A percentile compares a stretch with the other conserved stretches of the same genome.
Conservation (phyloP, 2,329 filamentous ascomycete genomes). For the Fusarium setosum region DNA sequence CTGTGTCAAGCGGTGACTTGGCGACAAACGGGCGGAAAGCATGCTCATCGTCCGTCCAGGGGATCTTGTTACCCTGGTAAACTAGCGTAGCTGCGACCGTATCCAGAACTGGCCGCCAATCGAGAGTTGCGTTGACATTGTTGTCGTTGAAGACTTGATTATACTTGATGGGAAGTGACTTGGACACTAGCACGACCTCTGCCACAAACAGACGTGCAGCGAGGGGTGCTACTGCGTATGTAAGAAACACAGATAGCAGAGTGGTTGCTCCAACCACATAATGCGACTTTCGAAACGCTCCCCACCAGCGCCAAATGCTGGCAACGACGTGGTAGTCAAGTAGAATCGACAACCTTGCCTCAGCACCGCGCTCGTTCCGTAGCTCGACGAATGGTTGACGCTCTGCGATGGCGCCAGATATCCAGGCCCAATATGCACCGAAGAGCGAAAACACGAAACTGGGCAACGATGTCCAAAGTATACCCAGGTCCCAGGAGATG, state of each 20-base stretch:
- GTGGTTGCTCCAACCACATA: constrained; percentile 18
- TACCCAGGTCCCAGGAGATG: constrained; percentile 14
- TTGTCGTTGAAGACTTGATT: constrained; percentile 2
- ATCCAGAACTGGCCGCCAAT: constrained; percentile 28
- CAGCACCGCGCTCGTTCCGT: constrained; percentile 8
- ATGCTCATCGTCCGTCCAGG: constrained; percentile 17
- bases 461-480: constrained; percentile 21
- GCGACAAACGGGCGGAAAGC: constrained; percentile 20
- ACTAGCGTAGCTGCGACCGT: constrained; percentile 13
- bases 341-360: constrained; percentile 12
- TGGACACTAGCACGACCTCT: constrained; percentile 2
- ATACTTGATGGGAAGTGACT: constrained; percentile 1
- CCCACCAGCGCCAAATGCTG: constrained; percentile 20
- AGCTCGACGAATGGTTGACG: constrained; percentile 29
- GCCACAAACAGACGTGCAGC: constrained; percentile 27
- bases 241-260: constrained; percentile 15
- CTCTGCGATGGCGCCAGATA: constrained; percentile 20
- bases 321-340: constrained; percentile 21
- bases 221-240: constrained; percentile 15
- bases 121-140: constrained; percentile 9
- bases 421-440: constrained; percentile 27
- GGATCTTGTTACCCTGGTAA: constrained; percentile 7
- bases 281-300: constrained; percentile 23
- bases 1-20: neutral
- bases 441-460: constrained; percentile 22